Base-by-base conservation (phyloP, 2,329 filamentous ascomycete genomes). In the Arthrobotrys musiformis region DNA sequence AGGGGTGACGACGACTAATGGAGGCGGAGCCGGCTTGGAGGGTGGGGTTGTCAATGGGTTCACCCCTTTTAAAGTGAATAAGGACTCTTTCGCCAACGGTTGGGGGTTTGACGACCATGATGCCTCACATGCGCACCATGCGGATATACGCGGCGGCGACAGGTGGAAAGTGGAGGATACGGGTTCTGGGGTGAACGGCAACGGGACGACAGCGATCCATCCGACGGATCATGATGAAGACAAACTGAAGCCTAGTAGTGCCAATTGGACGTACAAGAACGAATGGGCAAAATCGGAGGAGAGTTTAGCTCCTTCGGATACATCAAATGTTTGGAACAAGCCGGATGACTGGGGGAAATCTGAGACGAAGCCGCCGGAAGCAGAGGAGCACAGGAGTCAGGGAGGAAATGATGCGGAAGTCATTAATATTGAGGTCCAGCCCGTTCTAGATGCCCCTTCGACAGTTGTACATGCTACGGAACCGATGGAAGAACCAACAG, bases 211-310 rank as follows among this genome's bases (percentile, higher is more conserved):
- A n/a, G 61, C 67, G 40, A 26, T 26, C 19, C 50, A 46, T 35
- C 60, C 37, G 19, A 15, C 33, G 11, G 54, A 58, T 5, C 54
- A 58, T 15, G 66, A 70, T 15, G 28, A 46, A 15, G 60, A 64
- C 60, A 77, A 54, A 62, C 50, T 77, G 26, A 77, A 77, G 30
- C 73, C 73, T 42, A 33, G 22, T 6, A 70, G 58, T 48, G 37
- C 30, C 40, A 37, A 61, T 52, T 77, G 73, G 73, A 62, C 61
- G 24, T 77, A 77, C 48, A 70, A 67, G 46, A 77, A 77, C 33
- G 73, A 77, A 58, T 77, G 73, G 73, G 64, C 73, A 15, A 77
- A 70, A 44, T 60, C 58, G 4, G 66, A 77, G n/a, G 73, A 77
- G n/a, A 70, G 67, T 35, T n/a, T 77, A 8, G 40, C 60, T n/a